Conservation (phyloP, 1,284 basidiomycete genomes). For the Moesziomyces antarcticus region DNA sequence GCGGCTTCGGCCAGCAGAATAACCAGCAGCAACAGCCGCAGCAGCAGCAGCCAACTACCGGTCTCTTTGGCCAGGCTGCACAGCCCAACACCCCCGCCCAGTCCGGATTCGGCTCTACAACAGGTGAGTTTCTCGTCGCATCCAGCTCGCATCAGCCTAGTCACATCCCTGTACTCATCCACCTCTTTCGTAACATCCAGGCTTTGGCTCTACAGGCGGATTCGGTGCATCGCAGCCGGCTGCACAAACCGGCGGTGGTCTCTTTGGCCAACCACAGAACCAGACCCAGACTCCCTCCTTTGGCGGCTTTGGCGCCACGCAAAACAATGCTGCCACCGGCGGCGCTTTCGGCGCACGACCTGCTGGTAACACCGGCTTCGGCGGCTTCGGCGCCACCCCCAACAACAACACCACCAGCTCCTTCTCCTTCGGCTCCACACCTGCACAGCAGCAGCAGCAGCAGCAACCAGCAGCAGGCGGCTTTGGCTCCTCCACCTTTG, state of each 20-base stretch:
- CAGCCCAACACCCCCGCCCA: conserved; percentile 62
- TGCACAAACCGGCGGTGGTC: conserved; percentile 57
- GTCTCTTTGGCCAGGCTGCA: conserved; percentile 66
- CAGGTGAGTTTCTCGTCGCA: conserved; percentile 22
- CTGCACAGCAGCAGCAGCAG: conserved; percentile 32
- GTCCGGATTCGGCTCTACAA: conserved; percentile 36
- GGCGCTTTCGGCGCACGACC: conserved; percentile 56
- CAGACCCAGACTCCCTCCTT: conserved; percentile 54
- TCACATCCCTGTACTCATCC: background rate
- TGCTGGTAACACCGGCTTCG: conserved; percentile 53
- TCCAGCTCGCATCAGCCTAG: background rate
- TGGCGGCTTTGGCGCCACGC: conserved; percentile 48
- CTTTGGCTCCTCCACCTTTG: conserved; percentile 49
- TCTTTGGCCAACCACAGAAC: conserved; percentile 63
- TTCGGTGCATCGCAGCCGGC: conserved; percentile 54
- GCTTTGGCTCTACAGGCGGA: conserved; percentile 45
- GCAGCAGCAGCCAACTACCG: conserved; percentile 63
- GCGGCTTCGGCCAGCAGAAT: conserved; percentile 62
- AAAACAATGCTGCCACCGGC: conserved; percentile 43
- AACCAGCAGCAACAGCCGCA: conserved; percentile 58
- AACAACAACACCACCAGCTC: conserved; percentile 15
- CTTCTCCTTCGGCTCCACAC: conserved; percentile 50
- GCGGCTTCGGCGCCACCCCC: conserved; percentile 46
- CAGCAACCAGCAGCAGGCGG: conserved; percentile 38
- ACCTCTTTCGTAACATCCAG: conserved; percentile 3